These are phyloP conservation scores for Candida dubliniensis DNA, from an alignment of 1,139 yeast genomes.

Conservation along the genomic window DNA sequence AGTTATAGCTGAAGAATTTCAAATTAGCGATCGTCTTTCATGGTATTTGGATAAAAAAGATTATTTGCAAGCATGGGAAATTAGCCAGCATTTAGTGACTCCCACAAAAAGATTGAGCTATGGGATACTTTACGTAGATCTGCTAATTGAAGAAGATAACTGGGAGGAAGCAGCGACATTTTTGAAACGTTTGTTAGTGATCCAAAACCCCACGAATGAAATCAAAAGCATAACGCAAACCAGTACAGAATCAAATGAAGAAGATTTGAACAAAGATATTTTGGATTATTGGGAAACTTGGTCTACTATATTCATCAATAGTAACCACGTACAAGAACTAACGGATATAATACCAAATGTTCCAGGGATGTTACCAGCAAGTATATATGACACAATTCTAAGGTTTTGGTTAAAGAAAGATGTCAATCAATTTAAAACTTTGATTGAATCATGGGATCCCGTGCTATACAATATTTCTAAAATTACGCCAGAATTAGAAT, in stretches of 20 bases:
- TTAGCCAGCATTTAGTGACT: slow-evolving; percentile 58
- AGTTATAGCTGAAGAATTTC: slow-evolving; percentile 70
- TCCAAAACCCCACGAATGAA: slow-evolving; percentile 18
- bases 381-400: slow-evolving; percentile 55
- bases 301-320: slow-evolving; percentile 54
- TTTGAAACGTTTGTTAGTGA: slow-evolving; percentile 37
- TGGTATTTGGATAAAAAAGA: slow-evolving; percentile 66
- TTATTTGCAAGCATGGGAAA: slow-evolving; percentile 73
- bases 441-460: slow-evolving; percentile 59
- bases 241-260: slow-evolving; percentile 22
- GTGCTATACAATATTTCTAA: slow-evolving; percentile 50
- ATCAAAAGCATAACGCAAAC: slow-evolving; percentile 31
- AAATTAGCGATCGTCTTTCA: slow-evolving; percentile 62
- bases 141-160: slow-evolving; percentile 45
- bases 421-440: slow-evolving; percentile 34
- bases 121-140: slow-evolving; percentile 65
- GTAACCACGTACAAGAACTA: slow-evolving; percentile 47
- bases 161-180: slow-evolving; percentile 63
- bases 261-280: slow-evolving; percentile 29
- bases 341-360: slow-evolving; percentile 55
- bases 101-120: slow-evolving; percentile 52
- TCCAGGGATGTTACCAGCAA: slow-evolving; percentile 33
- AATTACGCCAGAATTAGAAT: slow-evolving; percentile 51
- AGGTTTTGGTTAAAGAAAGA: slow-evolving; percentile 45
- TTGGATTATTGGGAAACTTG: slow-evolving; percentile 68